Conservation (phyloP, 2,329 filamentous ascomycete genomes). For the Phaeosphaeriaceae sp. region DNA sequence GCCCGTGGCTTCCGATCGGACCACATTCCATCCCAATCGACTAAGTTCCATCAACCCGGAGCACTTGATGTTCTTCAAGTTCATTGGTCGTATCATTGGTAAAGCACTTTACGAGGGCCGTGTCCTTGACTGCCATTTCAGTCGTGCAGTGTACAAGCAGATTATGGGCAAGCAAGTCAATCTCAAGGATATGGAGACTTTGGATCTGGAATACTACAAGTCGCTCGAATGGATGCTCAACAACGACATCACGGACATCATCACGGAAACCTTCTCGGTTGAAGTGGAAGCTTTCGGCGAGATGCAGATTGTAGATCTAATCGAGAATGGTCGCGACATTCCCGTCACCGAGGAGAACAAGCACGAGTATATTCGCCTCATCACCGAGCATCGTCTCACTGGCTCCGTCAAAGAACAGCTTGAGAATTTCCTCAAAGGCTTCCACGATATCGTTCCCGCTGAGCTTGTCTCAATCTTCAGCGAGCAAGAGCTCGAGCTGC, state of each 20-base stretch:
- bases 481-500: constrained; percentile 93
- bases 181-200: constrained; percentile 98
- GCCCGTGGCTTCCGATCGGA: constrained; percentile 94
- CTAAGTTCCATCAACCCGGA: constrained; percentile 93
- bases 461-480: constrained; percentile 97
- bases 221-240: constrained; percentile 98
- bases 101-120: constrained; percentile 97
- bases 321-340: constrained; percentile 87
- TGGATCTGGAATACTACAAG: constrained; percentile 99
- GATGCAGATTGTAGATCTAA: constrained; percentile 83
- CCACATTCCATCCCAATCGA: constrained; percentile 98
- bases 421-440: constrained; percentile 90
- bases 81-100: constrained; percentile 97
- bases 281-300: constrained; percentile 95
- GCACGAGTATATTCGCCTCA: constrained; percentile 92
- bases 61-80: constrained; percentile 98
- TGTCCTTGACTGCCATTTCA: constrained; percentile 98
- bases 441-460: constrained; percentile 97
- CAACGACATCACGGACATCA: constrained; percentile 97
- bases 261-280: constrained; percentile 93
- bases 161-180: constrained; percentile 95
- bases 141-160: constrained; percentile 96
- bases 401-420: constrained; percentile 94
- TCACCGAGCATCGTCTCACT: constrained; percentile 92
- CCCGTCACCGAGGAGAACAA: constrained; percentile 98